These are phyloP conservation scores for Chlorociboria aeruginascens DNA, from an alignment of 495 filamentous ascomycete genomes.

Conservation along the genomic window DNA sequence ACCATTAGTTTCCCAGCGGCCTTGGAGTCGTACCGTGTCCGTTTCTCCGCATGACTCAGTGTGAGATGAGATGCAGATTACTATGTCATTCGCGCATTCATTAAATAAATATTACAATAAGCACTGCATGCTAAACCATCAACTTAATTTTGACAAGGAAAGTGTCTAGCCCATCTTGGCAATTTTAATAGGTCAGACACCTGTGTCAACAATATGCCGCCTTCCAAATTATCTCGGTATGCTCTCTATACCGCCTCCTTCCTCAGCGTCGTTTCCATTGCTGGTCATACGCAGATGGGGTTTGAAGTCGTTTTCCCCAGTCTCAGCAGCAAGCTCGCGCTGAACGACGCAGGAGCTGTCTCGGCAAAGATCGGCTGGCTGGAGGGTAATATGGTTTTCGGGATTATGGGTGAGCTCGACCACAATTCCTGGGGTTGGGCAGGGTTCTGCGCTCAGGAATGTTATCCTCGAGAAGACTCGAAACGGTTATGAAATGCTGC, in stretches of 20 bases:
- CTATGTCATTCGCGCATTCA: no score
- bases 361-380: neutral
- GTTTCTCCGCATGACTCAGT: no score
- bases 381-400: neutral
- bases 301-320: neutral
- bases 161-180: no score
- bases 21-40: no score
- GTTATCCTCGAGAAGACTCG: neutral
- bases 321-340: neutral
- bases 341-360: neutral
- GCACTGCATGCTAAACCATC: no score
- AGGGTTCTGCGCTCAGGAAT: no score
- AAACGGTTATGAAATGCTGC: neutral
- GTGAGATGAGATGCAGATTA: no score
- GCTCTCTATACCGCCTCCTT: neutral
- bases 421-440: neutral
- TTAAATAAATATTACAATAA: no score
- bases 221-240: neutral
- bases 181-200: no score
- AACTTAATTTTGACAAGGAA: no score
- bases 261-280: neutral
- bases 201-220: neutral
- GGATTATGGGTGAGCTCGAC: neutral
- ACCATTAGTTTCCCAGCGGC: no score
- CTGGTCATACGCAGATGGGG: neutral